A percentile compares a stretch with the other conserved stretches of the same genome.
Evolutionary conservation across 2,329 filamentous ascomycete species (phyloP).

Genomic region (Botrytis paeoniae): DNA sequence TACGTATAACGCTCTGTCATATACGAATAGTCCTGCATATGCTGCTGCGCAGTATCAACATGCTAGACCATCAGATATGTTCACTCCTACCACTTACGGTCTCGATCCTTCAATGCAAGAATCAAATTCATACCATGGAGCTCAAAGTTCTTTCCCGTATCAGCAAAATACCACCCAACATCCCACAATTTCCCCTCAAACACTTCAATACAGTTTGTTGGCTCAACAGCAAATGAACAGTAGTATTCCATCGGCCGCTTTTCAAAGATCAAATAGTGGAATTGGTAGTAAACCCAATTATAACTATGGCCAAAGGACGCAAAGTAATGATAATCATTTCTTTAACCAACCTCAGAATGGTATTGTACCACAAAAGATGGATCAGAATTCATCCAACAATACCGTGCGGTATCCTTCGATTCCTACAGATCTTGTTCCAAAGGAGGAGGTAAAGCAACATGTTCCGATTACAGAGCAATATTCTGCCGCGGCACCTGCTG

Average conservation of each 20-base stretch:
- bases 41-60: conserved; percentile 31
- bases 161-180: conserved; percentile 23
- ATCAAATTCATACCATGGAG: conserved; percentile 27
- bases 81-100: conserved; percentile 27
- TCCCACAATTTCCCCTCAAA: conserved; percentile 35
- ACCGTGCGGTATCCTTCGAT: conserved; percentile 24
- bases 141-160: conserved; percentile 33
- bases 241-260: conserved; percentile 22
- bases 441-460: conserved; percentile 20
- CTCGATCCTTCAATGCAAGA: conserved; percentile 34
- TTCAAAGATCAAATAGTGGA: conserved; percentile 27
- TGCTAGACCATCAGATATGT: conserved; percentile 31
- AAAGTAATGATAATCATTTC: conserved; percentile 23
- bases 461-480: conserved; percentile 15
- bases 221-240: conserved; percentile 28
- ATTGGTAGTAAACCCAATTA: conserved; percentile 22
- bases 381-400: conserved; percentile 20
- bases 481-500: not conserved
- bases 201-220: conserved; percentile 33
- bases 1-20: conserved; percentile 27
- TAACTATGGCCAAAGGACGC: conserved; percentile 23
- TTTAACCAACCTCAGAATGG: conserved; percentile 23
- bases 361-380: conserved; percentile 21
- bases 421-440: conserved; percentile 16
- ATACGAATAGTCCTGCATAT: conserved; percentile 34